Evolutionary conservation across 495 filamentous ascomycete species (phyloP), one percentile per base, ranked within the genome.

Genomic region (Mycothermus thermophilus): DNA sequence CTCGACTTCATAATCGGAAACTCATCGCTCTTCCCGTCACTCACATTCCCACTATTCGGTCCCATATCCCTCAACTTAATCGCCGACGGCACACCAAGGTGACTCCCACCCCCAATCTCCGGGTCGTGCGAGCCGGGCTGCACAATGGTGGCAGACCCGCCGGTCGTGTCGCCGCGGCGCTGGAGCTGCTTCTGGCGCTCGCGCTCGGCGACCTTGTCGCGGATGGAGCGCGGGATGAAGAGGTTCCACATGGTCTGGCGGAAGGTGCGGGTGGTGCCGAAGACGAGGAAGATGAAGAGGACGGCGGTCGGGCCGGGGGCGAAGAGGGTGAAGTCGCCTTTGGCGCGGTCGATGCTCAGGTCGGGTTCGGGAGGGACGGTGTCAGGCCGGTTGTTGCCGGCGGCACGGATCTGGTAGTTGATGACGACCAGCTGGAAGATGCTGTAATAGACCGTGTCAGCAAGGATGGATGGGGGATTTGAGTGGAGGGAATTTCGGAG

Each of bases 341-440:
- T 51, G 5, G 63, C 59, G 8, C 41, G 54, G 19, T n/a, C 34
- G 0, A 50, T 40, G 9, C 48, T 58, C 6, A 62, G 39, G 26
- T 69, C 44, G 0, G 63, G 55, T 2, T 48, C 15, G 2, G 46
- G 46, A 0, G 52, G 50, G 13, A 62, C 37, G 25, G 53, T 51
- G 16, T 53, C 52, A 1, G 27, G 34, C 1, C 38, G 51, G 42
- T 63, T 60, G 33, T 46, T 55, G 3, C 39, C 40, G 2, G 52
- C 33, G 32, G 64, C 58, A 12, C 55, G 41, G 5, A 66, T 31
- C 38, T 63, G 57, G 24, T 56, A 62, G 7, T 59, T 39, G 29
- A 67, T 45, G 12, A 63, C 58, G 15, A 63, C 47, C 13, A 62
- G 35, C 32, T 67, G 55, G 33, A 67, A 69, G 5, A 47, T 38